These are phyloP conservation scores for Biscogniauxia marginata DNA, from an alignment of 2,329 filamentous ascomycete genomes.

Conservation along the genomic window DNA sequence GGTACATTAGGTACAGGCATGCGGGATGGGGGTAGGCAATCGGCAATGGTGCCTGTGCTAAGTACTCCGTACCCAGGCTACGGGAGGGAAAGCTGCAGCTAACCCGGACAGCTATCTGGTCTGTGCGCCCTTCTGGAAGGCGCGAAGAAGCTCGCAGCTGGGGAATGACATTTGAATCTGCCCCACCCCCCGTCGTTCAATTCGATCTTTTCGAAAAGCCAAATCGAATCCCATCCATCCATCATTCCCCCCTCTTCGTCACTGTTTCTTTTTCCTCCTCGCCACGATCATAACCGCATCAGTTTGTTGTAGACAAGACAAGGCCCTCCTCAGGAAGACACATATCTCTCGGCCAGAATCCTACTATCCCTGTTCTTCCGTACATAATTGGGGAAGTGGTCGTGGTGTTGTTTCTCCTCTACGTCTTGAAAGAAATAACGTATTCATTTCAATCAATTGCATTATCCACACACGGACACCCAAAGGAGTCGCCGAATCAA, in stretches of 20 bases:
- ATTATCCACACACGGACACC: background rate
- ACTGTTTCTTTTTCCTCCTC: constrained; percentile 6
- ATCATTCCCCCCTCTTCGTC: constrained; percentile 8
- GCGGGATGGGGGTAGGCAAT: background rate
- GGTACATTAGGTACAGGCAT: background rate
- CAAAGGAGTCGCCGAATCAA: constrained; percentile 3
- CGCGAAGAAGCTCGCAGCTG: constrained; percentile 25
- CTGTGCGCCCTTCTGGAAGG: constrained; percentile 31
- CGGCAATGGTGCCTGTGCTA: constrained; percentile 1
- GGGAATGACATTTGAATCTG: constrained; percentile 10
- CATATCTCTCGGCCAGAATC: background rate
- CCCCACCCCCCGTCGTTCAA: constrained; percentile 8
- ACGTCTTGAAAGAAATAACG: background rate
- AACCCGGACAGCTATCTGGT: constrained; percentile 19
- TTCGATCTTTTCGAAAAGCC: background rate
- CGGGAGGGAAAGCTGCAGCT: constrained; percentile 7
- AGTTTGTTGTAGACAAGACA: background rate
- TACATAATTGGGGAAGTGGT: background rate
- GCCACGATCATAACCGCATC: background rate
- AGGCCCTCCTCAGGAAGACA: background rate
- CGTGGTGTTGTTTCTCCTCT: background rate
- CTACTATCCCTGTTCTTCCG: constrained; percentile 1
- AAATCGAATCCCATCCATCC: constrained; percentile 3
- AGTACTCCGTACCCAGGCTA: background rate
- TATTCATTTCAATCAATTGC: background rate